Conservation (phyloP, 1,284 basidiomycete species). For the Marasmius oreades region DNA sequence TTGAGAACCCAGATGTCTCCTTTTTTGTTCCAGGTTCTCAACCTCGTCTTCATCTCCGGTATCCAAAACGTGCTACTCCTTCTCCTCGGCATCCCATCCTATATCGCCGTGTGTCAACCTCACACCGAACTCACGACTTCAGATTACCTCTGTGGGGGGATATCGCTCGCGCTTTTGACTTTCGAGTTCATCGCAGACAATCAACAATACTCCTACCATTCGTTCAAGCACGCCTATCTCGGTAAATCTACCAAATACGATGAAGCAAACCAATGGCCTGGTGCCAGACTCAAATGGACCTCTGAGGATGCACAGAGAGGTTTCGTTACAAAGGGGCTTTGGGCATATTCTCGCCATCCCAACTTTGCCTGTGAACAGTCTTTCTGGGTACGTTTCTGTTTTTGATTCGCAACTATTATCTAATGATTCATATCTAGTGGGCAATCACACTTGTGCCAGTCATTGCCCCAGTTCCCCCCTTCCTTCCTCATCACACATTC, state of each 20-base stretch:
- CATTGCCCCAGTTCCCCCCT: slow-evolving; percentile 41
- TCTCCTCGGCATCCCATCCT: slow-evolving; percentile 61
- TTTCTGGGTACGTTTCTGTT: slow-evolving; percentile 70
- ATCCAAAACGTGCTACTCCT: slow-evolving; percentile 83
- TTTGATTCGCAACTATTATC: neutral
- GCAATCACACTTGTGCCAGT: slow-evolving; percentile 69
- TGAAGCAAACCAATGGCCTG: slow-evolving; percentile 56
- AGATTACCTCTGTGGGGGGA: slow-evolving; percentile 63
- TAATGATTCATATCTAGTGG: slow-evolving; percentile 35
- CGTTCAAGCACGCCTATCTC: slow-evolving; percentile 64
- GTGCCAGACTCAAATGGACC: slow-evolving; percentile 61
- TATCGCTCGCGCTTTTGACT: slow-evolving; percentile 58
- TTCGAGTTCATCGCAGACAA: slow-evolving; percentile 86
- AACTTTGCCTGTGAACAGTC: slow-evolving; percentile 89
- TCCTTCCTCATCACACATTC: slow-evolving; percentile 24
- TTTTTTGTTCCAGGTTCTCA: slow-evolving; percentile 76
- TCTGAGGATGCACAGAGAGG: slow-evolving; percentile 73
- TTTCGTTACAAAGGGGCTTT: slow-evolving; percentile 83
- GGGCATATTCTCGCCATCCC: slow-evolving; percentile 86
- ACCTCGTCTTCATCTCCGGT: slow-evolving; percentile 78
- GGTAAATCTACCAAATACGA: slow-evolving; percentile 36
- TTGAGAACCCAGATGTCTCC: slow-evolving; percentile 65
- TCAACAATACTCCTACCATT: slow-evolving; percentile 84
- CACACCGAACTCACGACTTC: slow-evolving; percentile 51
- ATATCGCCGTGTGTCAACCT: slow-evolving; percentile 51